phyloP scores from a whole-genome alignment of 2,329 filamentous ascomycete species.

The Phoma sp. region DNA sequence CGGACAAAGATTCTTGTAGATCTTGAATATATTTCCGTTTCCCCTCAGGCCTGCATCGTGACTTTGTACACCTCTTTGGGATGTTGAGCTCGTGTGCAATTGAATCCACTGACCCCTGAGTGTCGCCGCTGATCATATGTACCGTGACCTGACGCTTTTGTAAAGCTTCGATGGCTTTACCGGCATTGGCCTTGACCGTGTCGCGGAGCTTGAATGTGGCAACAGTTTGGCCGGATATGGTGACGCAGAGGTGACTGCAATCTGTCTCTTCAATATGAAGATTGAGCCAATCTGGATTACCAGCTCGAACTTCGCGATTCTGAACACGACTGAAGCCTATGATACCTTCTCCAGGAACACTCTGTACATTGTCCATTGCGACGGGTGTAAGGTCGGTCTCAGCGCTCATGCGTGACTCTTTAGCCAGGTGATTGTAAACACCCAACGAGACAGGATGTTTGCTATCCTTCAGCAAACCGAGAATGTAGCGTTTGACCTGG shows the following conservation, averaged over 20 bases:
- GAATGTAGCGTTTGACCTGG: constrained; percentile 32
- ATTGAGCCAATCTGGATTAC: constrained; percentile 57
- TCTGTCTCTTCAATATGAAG: constrained; percentile 41
- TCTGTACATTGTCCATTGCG: constrained; percentile 36
- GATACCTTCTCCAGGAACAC: constrained; percentile 53
- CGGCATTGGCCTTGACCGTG: constrained; percentile 57
- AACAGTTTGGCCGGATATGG: constrained; percentile 43
- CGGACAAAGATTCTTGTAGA: constrained; percentile 26
- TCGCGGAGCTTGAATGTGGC: constrained; percentile 60
- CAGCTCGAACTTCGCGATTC: constrained; percentile 47
- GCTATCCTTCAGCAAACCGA: constrained; percentile 52
- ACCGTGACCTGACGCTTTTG: constrained; percentile 55
- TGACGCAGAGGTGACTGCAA: constrained; percentile 41
- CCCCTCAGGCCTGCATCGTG: constrained; percentile 58
- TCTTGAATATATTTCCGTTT: constrained; percentile 60
- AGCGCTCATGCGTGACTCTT: constrained; percentile 7
- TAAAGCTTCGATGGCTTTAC: constrained; percentile 59
- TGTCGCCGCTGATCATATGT: constrained; percentile 65
- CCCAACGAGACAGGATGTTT: constrained; percentile 61
- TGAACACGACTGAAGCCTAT: constrained; percentile 42
- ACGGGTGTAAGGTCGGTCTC: constrained; percentile 12
- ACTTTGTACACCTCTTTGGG: constrained; percentile 47
- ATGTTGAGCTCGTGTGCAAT: constrained; percentile 53
- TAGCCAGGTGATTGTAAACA: constrained; percentile 37
- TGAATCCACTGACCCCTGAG: constrained; percentile 54